Base-by-base conservation (phyloP, 352 stramenopile genomes). In the Phytophthora niederhauseri region DNA sequence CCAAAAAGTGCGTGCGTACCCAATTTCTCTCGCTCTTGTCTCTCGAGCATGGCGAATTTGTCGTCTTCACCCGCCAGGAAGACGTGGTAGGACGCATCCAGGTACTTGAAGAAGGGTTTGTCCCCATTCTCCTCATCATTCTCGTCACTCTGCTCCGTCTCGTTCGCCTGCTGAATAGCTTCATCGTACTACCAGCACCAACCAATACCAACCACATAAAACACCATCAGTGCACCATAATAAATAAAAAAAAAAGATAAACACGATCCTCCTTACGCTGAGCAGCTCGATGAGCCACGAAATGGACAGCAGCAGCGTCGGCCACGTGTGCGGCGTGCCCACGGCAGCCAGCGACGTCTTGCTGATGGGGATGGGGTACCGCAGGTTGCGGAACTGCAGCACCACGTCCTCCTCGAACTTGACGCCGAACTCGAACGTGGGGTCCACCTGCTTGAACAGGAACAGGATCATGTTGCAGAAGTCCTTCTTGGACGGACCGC, bases 401-500 rank as follows among this genome's bases (percentile, higher is more conserved):
- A 81, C 82, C 28, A 96, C 77, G 54, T 94, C 87, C 36, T 93
- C 84, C 76, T 96, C 88, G 15, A 93, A 84, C 63, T 94, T 93
- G 57, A 75, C 41, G 8, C 80, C 77, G 57, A 94, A 92, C 61
- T 87, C 77, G 57, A 94, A 95, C 51, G 82, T 98, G n/a, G 92
- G 84, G 73, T 99, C 97, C 20, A 99, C 73, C 53, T 96, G 81
- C 11, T 93, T 84, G 60, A 99, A 97, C 30, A 99, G 76, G 68
- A 99, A 99, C 20, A 93, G 88, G 57, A 99, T 87, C 62, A 99
- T 98, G 70, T 99, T 96, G 65, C 87, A 89, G 71, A 99, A 99
- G 70, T 99, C 98, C 65, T 98, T 98, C 43, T 97, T 97, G 15
- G 95, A 99, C 4, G 97, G 97, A 3, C 92, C 85, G 17, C 89